phyloP scores from a whole-genome alignment of 148 eudicot genomes.

The Hydrangea macrophylla region DNA sequence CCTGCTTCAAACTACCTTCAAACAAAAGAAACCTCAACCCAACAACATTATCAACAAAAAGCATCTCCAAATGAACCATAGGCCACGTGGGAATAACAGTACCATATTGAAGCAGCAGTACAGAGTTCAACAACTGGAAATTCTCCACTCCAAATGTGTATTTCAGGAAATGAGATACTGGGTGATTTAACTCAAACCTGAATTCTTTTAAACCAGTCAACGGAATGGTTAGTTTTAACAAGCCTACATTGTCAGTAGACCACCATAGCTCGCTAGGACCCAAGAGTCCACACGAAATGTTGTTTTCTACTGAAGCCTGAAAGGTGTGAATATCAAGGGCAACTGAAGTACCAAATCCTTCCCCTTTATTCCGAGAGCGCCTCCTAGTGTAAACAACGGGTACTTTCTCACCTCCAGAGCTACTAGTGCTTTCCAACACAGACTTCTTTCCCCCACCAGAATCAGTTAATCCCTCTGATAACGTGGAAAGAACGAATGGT shows the following conservation, averaged over 20 bases:
- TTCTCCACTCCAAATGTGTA: constrained; percentile 31
- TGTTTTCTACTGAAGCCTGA: constrained; percentile 16
- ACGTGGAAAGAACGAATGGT: constrained; percentile 22
- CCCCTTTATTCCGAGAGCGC: constrained; percentile 48
- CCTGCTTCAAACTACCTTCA: constrained; percentile 86
- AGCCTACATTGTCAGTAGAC: constrained; percentile 39
- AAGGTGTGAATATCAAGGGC: constrained; percentile 21
- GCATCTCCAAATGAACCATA: constrained; percentile 66
- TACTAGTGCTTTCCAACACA: constrained; percentile 19
- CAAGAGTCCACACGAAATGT: constrained; percentile 14
- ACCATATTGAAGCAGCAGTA: constrained; percentile 57
- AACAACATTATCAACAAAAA: constrained; percentile 66
- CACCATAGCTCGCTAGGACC: constrained; percentile 30
- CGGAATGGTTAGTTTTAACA: constrained; percentile 32
- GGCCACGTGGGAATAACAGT: constrained; percentile 54
- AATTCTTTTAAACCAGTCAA: constrained; percentile 31
- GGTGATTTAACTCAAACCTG: constrained; percentile 28
- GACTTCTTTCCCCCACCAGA: constrained; percentile 18
- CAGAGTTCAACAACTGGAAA: constrained; percentile 27
- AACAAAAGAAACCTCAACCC: constrained; percentile 77
- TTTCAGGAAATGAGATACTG: constrained; percentile 25
- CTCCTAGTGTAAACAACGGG: constrained; percentile 75
- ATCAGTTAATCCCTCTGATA: constrained; percentile 24
- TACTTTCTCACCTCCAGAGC: constrained; percentile 16
- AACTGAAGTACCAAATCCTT: constrained; percentile 21